A percentile compares a stretch with the other conserved stretches of the same genome.
phyloP scores from a whole-genome alignment of 192 early-diverging fungal species.

The Globomyces pollinis-pini region DNA sequence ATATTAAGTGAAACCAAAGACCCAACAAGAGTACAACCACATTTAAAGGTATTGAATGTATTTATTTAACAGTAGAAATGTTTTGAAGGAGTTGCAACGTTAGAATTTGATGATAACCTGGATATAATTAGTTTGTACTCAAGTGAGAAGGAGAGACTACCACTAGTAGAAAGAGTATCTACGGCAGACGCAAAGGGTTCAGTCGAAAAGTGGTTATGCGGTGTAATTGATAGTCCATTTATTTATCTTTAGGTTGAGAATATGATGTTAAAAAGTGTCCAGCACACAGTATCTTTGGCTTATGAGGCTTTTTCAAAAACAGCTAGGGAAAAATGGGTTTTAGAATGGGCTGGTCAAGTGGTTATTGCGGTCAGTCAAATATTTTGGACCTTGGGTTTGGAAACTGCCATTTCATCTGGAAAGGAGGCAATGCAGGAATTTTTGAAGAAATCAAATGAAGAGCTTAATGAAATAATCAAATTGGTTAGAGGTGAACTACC shows the following conservation, averaged over 20 bases:
- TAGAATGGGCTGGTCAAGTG: slow-evolving; percentile 61
- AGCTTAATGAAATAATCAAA: slow-evolving; percentile 50
- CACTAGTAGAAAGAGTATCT: slow-evolving; percentile 42
- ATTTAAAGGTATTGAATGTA: no score
- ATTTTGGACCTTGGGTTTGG: slow-evolving; percentile 52
- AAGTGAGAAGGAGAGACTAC: slow-evolving; percentile 48
- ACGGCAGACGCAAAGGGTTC: slow-evolving; percentile 56
- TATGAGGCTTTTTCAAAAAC: slow-evolving; percentile 41
- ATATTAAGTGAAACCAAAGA: slow-evolving; percentile 61
- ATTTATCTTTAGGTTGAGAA: no score
- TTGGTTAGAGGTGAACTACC: slow-evolving; percentile 49
- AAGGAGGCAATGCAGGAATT: slow-evolving; percentile 46
- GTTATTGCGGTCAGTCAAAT: slow-evolving; percentile 52
- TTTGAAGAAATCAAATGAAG: slow-evolving; percentile 35
- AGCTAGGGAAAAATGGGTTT: slow-evolving; percentile 50
- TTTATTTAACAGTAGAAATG: no score
- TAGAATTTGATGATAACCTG: slow-evolving; percentile 52
- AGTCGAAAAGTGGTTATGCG: slow-evolving; percentile 52
- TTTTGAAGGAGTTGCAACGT: slow-evolving; percentile 51
- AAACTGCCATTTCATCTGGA: slow-evolving; percentile 40
- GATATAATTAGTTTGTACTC: slow-evolving; percentile 48
- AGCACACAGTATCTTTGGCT: slow-evolving; percentile 35
- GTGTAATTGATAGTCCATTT: no score
- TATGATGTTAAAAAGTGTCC: slow-evolving; percentile 51
- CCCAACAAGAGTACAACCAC: slow-evolving; percentile 54